phyloP scores from a whole-genome alignment of 352 stramenopile genomes.

The Phytophthora nicotianae region DNA sequence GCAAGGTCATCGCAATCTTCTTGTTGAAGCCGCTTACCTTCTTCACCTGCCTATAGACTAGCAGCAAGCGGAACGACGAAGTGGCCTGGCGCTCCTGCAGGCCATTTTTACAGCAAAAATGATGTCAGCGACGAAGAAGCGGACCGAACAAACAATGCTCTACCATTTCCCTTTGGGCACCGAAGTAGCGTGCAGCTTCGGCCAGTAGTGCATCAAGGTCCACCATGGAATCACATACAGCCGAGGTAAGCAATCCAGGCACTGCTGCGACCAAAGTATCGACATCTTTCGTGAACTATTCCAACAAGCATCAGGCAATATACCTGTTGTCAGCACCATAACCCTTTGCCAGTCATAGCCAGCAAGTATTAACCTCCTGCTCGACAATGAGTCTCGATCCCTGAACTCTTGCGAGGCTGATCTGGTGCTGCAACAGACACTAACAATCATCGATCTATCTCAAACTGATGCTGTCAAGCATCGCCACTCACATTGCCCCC shows the following conservation, averaged over 20 bases:
- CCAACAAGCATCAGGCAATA: constrained; percentile 4
- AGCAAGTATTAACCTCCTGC: constrained; percentile 36
- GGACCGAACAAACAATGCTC: background rate
- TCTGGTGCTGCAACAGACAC: constrained; percentile 39
- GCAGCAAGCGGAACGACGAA: constrained; percentile 36
- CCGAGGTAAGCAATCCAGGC: constrained; percentile 15
- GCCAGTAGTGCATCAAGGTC: constrained; percentile 44
- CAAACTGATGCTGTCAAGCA: background rate
- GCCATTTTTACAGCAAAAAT: constrained; percentile 4
- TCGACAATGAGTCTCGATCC: constrained; percentile 35
- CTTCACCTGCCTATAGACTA: constrained; percentile 39
- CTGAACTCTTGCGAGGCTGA: constrained; percentile 38
- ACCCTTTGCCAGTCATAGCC: background rate
- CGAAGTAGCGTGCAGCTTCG: constrained; percentile 40
- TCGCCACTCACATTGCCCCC: constrained; percentile 33
- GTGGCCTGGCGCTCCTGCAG: constrained; percentile 22
- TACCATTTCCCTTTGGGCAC: constrained; percentile 29
- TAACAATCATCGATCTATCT: constrained; percentile 6
- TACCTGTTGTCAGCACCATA: background rate
- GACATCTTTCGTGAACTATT: constrained; percentile 48
- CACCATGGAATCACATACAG: constrained; percentile 14
- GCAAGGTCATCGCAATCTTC: background rate
- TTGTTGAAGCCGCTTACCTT: constrained; percentile 28
- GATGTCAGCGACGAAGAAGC: no score
- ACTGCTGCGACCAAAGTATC: constrained; percentile 30